A percentile compares a stretch with the other conserved stretches of the same genome.
These are phyloP conservation scores for Themeda triandra DNA, from an alignment of 176 grass and related monocot species.

Conservation along the genomic window DNA sequence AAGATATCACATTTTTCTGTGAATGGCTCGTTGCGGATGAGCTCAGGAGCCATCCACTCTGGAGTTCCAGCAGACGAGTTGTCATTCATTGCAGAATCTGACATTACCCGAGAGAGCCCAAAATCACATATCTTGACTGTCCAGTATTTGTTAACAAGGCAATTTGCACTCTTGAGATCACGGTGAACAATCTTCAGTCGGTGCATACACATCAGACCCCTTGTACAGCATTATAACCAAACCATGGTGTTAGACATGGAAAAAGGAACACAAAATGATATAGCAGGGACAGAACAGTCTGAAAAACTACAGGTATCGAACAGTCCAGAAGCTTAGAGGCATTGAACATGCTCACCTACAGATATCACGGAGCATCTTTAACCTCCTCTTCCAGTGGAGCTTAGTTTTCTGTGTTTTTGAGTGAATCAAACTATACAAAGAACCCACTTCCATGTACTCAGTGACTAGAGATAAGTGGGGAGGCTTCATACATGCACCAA, in stretches of 20 bases:
- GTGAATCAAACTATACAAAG: constrained; percentile 97
- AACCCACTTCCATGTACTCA: constrained; percentile 98
- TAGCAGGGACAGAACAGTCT: not conserved
- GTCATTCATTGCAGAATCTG: constrained; percentile 58
- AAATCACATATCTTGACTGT: constrained; percentile 97
- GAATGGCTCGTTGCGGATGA: constrained; percentile 87
- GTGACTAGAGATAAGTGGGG: constrained; percentile 91
- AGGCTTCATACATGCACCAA: constrained; percentile 97
- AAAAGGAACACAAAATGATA: constrained; percentile 15
- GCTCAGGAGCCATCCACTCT: constrained; percentile 99
- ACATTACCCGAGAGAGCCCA: constrained; percentile 77
- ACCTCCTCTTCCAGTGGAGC: constrained; percentile 83
- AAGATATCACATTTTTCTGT: constrained; percentile 97
- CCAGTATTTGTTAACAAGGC: constrained; percentile 95
- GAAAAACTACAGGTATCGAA: constrained; percentile 3
- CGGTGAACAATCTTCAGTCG: constrained; percentile 92
- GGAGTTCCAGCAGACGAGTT: constrained; percentile 88
- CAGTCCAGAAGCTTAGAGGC: not conserved
- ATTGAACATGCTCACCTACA: constrained; percentile 63
- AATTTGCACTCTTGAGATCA: constrained; percentile 96
- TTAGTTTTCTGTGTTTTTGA: constrained; percentile 70
- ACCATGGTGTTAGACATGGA: not conserved
- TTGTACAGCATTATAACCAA: constrained; percentile 38
- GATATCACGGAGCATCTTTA: constrained; percentile 99
- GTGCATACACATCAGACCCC: constrained; percentile 99